phyloP scores from a whole-genome alignment of 345 rosid species.

The Citrus sp. region DNA sequence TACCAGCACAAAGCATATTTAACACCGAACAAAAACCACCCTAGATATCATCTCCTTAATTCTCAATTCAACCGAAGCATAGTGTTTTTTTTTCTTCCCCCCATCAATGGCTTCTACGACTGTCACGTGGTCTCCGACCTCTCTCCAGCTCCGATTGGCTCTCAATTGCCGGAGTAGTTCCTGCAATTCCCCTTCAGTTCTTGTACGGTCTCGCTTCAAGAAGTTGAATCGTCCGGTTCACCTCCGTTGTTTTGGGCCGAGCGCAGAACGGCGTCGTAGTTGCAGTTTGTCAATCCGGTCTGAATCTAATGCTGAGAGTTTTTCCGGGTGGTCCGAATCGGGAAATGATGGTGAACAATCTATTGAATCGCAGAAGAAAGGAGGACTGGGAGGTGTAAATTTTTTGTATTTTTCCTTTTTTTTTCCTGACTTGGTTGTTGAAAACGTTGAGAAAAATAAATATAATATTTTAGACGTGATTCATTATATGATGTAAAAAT shows the following conservation, averaged over 20 bases:
- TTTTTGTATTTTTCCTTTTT: background rate
- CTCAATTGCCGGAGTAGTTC: conserved; percentile 28
- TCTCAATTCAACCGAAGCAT: conserved; percentile 10
- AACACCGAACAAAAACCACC: conserved; percentile 18
- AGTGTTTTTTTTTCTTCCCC: background rate
- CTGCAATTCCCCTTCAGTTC: conserved; percentile 21
- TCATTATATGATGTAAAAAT: background rate
- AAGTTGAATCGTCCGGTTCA: conserved; percentile 29
- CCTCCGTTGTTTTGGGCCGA: conserved; percentile 26
- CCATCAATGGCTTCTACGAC: conserved; percentile 44
- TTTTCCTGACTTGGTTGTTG: background rate
- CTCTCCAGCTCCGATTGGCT: conserved; percentile 87
- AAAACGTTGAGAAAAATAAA: background rate
- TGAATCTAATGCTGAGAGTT: conserved; percentile 37
- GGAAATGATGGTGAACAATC: conserved; percentile 32
- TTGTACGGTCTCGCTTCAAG: conserved; percentile 29
- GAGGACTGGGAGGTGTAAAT: conserved; percentile 54
- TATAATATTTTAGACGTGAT: background rate
- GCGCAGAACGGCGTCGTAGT: conserved; percentile 12
- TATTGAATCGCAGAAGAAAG: conserved; percentile 43
- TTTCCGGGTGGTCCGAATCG: conserved; percentile 76
- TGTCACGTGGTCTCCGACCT: conserved; percentile 59
- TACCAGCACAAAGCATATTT: background rate
- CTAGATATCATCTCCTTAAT: conserved; percentile 20
- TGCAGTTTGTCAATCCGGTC: conserved; percentile 32